These are phyloP conservation scores for Saccharomycopsis hybrid DNA, from an alignment of 1,139 yeast species.

Conservation along the genomic window DNA sequence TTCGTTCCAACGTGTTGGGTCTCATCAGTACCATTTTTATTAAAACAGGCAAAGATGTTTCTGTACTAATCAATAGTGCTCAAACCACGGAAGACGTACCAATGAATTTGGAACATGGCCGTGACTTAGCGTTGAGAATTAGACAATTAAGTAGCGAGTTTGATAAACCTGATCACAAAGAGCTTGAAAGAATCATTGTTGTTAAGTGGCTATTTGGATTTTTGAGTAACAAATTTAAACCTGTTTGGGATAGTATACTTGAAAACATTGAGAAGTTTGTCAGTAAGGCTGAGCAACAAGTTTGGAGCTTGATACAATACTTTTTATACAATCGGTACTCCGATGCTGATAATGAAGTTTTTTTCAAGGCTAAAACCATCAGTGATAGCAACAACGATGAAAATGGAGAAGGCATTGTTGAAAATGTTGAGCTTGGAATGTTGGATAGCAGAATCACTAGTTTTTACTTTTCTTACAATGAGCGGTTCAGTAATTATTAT, in stretches of 20 bases:
- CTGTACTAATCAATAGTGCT: conserved; percentile 37
- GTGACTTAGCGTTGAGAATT: conserved; percentile 69
- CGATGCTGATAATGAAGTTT: conserved; percentile 21
- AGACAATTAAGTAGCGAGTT: conserved; percentile 53
- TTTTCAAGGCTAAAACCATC: conserved; percentile 22
- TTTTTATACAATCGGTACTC: conserved; percentile 30
- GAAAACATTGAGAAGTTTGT: conserved; percentile 50
- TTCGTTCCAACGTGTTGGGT: conserved; percentile 42
- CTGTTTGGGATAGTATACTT: conserved; percentile 73
- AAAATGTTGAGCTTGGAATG: conserved; percentile 22
- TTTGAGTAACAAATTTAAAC: conserved; percentile 71
- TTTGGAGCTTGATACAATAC: conserved; percentile 51
- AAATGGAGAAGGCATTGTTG: too few species aligned
- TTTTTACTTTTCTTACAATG: conserved; percentile 27
- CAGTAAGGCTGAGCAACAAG: conserved; percentile 36
- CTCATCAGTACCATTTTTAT: conserved; percentile 33
- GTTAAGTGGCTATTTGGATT: conserved; percentile 65
- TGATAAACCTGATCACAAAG: conserved; percentile 30
- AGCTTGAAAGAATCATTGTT: conserved; percentile 29
- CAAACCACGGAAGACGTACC: conserved; percentile 67
- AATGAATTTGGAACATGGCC: conserved; percentile 56
- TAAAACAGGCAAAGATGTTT: conserved; percentile 29
- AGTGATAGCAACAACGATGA: neutral
- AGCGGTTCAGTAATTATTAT: conserved; percentile 27
- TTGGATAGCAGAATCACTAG: conserved; percentile 33